Evolutionary conservation across 345 rosid genomes (phyloP).

Genomic region (Citrus cavaleriei): DNA sequence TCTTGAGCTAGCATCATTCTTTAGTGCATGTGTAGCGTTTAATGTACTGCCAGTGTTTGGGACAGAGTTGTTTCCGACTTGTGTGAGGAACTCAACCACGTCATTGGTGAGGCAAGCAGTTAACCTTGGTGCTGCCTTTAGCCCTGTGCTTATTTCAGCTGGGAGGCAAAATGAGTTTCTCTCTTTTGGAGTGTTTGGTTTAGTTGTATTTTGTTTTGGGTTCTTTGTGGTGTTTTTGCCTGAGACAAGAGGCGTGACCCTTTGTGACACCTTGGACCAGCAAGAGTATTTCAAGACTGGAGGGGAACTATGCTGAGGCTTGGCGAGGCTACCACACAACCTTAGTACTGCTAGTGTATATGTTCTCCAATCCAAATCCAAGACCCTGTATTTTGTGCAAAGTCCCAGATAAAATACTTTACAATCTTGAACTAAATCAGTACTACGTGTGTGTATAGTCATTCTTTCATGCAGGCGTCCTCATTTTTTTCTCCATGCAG

Average conservation of each 20-base stretch:
- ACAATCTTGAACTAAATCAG: no score
- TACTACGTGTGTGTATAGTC: no score
- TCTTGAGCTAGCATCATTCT: slow-evolving; percentile 49
- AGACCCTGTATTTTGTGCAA: no score
- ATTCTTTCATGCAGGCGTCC: rapidly evolving
- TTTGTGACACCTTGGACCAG: slow-evolving; percentile 36
- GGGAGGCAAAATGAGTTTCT: slow-evolving; percentile 21
- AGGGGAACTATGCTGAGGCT: background rate
- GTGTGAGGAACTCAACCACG: slow-evolving; percentile 44
- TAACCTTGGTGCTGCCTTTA: slow-evolving; percentile 17
- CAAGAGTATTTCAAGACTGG: slow-evolving; percentile 23
- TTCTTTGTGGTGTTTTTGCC: slow-evolving; percentile 28
- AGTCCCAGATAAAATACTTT: no score
- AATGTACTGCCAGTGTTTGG: slow-evolving; percentile 32
- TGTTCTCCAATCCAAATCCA: no score
- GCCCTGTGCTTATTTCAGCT: slow-evolving; percentile 31
- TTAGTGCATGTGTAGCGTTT: slow-evolving; percentile 31
- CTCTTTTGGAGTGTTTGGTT: slow-evolving; percentile 32
- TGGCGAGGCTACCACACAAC: no score
- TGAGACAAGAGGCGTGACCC: slow-evolving; percentile 29
- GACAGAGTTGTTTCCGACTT: slow-evolving; percentile 49
- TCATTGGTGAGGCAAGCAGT: slow-evolving; percentile 42
- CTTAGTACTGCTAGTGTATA: no score
- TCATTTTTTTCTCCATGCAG: no score
- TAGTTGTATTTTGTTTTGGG: slow-evolving; percentile 17